These are phyloP conservation scores for Eimeria acervulina DNA, from an alignment of 169 alveolate species.

Conservation along the genomic window DNA sequence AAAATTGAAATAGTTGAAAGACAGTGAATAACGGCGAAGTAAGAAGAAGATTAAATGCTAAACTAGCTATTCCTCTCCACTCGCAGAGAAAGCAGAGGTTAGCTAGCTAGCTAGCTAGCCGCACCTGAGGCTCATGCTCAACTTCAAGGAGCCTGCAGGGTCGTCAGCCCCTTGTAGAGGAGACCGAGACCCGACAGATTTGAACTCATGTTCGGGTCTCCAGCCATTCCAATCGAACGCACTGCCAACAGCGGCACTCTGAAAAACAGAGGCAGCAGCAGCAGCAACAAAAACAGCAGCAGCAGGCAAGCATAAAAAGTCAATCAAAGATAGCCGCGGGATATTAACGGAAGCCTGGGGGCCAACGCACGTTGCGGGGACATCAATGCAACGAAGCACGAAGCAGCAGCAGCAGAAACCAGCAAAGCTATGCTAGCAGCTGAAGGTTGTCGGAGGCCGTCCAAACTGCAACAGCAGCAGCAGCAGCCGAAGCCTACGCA, in stretches of 20 bases:
- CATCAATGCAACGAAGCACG: too few species aligned
- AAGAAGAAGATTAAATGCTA: background rate
- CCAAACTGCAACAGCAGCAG: background rate
- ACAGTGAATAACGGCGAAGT: background rate
- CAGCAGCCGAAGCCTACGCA: background rate
- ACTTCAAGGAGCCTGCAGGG: background rate
- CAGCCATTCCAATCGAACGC: slow-evolving; percentile 80
- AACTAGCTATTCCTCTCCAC: background rate
- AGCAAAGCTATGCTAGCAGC: too few species aligned
- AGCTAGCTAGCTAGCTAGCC: too few species aligned
- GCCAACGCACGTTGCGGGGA: background rate
- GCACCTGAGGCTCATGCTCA: too few species aligned
- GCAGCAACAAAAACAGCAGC: background rate
- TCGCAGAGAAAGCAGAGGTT: too few species aligned
- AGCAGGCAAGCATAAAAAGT: background rate
- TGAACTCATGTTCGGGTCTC: slow-evolving; percentile 73
- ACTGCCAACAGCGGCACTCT: slow-evolving; percentile 74
- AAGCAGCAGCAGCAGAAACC: background rate
- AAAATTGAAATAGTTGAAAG: background rate
- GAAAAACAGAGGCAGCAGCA: background rate
- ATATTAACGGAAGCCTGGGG: background rate
- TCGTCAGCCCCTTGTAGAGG: slow-evolving; percentile 75
- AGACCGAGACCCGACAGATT: slow-evolving; percentile 43
- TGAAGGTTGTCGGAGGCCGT: too few species aligned
- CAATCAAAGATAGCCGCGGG: background rate